Percentiles rank a stretch among this genome's conserved stretches.
These are phyloP conservation scores for Sporisorium graminicola DNA, from an alignment of 1,284 basidiomycete genomes.

Conservation along the genomic window DNA sequence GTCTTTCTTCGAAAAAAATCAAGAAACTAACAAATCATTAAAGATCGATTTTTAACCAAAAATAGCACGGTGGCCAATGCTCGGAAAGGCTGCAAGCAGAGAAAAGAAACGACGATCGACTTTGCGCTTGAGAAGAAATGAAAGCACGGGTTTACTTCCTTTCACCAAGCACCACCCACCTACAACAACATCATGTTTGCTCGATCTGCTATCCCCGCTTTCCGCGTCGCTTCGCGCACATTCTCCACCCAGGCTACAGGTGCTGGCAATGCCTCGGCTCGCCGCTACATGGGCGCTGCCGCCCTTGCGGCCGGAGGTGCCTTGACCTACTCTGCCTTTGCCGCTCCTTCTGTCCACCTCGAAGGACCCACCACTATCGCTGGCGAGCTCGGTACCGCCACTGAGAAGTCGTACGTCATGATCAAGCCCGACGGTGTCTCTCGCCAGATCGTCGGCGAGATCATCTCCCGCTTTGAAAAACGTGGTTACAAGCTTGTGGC, in stretches of 20 bases:
- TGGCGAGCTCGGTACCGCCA: conserved; percentile 71
- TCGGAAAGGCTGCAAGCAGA: conserved; percentile 4
- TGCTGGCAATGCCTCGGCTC: conserved; percentile 33
- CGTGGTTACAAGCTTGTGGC: conserved; percentile 52
- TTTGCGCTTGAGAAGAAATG: conserved; percentile 10
- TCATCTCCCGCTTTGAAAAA: conserved; percentile 62
- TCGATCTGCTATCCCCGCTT: conserved; percentile 43
- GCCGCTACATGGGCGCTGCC: conserved; percentile 47
- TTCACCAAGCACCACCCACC: conserved; percentile 12
- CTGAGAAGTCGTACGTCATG: conserved; percentile 72
- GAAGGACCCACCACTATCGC: conserved; percentile 71
- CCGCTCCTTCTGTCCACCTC: conserved; percentile 56
- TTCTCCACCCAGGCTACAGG: conserved; percentile 51
- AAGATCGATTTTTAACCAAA: not conserved
- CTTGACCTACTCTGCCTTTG: conserved; percentile 43
- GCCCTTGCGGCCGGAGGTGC: conserved; percentile 51
- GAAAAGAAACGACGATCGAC: conserved; percentile 5
- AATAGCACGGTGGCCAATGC: conserved; percentile 25
- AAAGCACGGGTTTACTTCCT: not conserved
- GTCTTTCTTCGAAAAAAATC: conserved; percentile 1
- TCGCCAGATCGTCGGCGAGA: conserved; percentile 65
- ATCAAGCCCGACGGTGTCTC: conserved; percentile 68
- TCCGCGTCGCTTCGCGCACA: conserved; percentile 52
- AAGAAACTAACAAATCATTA: not conserved
- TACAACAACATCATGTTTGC: conserved; percentile 44